phyloP scores from a whole-genome alignment of 495 filamentous ascomycete species.

The Neurospora discreta region DNA sequence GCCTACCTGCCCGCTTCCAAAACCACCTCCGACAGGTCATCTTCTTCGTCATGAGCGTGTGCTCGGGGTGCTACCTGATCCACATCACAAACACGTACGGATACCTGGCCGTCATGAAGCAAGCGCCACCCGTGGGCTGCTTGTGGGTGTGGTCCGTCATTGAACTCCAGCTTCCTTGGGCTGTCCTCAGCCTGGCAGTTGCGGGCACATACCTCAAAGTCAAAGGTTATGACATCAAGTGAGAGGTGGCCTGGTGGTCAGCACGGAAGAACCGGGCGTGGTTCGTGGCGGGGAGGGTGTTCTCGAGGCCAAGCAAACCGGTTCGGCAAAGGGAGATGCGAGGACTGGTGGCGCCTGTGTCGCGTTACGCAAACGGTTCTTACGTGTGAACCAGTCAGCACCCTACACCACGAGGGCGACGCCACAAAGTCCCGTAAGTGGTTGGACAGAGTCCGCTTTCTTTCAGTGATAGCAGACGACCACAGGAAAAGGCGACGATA shows the following conservation, averaged over 20 bases:
- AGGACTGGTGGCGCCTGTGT: background rate
- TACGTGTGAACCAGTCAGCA: background rate
- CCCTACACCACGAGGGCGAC: background rate
- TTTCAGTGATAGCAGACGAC: background rate
- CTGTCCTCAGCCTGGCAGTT: constrained; percentile 46
- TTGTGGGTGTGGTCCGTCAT: constrained; percentile 91
- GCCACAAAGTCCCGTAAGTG: background rate
- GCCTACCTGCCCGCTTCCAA: constrained; percentile 33
- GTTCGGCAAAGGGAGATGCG: background rate
- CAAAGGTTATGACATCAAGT: constrained; percentile 51
- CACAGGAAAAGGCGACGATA: background rate
- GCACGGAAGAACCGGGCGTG: background rate
- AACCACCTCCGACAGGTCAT: constrained; percentile 43
- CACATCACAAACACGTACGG: constrained; percentile 64
- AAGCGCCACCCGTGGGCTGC: constrained; percentile 75
- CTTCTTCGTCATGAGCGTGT: constrained; percentile 45
- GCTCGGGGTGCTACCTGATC: constrained; percentile 65
- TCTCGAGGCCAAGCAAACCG: background rate
- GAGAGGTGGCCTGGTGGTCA: constrained; percentile 7
- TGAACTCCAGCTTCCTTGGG: constrained; percentile 66
- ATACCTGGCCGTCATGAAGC: constrained; percentile 88
- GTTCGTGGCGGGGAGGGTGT: background rate
- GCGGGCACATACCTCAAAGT: constrained; percentile 58
- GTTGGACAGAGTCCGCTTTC: background rate
- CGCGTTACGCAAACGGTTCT: background rate